A percentile compares a stretch with the other conserved stretches of the same genome.
Conservation (phyloP, 2,329 filamentous ascomycete genomes). For the Microdochium paspali region DNA sequence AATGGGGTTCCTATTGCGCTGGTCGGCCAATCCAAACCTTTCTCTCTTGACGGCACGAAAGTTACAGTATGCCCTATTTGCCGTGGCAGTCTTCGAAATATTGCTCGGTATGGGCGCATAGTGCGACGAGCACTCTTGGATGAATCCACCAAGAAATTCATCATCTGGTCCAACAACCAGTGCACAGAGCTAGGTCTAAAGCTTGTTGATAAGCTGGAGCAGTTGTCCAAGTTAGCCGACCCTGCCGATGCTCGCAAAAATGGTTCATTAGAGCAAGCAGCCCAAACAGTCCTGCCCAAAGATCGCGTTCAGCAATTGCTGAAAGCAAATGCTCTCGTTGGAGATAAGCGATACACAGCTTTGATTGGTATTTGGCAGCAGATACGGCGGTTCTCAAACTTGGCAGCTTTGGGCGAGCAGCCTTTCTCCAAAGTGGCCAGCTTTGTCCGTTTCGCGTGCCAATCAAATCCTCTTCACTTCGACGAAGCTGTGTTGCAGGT, state of each 20-base stretch:
- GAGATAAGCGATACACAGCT: not conserved
- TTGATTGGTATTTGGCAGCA: not conserved
- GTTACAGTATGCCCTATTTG: constrained; percentile 50
- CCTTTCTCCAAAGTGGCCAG: not conserved
- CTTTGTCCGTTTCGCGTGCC: not conserved
- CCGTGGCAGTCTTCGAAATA: constrained; percentile 44
- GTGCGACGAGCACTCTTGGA: constrained; percentile 51
- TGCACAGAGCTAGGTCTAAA: constrained; percentile 28
- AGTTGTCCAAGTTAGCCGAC: constrained; percentile 8
- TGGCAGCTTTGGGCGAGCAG: not conserved
- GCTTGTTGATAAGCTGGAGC: constrained; percentile 14
- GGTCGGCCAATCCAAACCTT: constrained; percentile 29
- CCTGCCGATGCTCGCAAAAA: not conserved
- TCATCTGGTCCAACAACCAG: constrained; percentile 37
- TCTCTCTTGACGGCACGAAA: constrained; percentile 30
- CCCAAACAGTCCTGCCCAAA: not conserved
- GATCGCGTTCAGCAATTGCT: not conserved
- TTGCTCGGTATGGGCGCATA: constrained; percentile 53
- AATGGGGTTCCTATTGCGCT: constrained; percentile 22
- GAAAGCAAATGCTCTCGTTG: not conserved
- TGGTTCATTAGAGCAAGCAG: not conserved
- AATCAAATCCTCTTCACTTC: not conserved
- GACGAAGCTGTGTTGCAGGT: not conserved
- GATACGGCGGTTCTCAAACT: not conserved
- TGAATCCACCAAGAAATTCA: constrained; percentile 55